phyloP scores from a whole-genome alignment of 2,329 filamentous ascomycete species.

The Didymella pomorum region DNA sequence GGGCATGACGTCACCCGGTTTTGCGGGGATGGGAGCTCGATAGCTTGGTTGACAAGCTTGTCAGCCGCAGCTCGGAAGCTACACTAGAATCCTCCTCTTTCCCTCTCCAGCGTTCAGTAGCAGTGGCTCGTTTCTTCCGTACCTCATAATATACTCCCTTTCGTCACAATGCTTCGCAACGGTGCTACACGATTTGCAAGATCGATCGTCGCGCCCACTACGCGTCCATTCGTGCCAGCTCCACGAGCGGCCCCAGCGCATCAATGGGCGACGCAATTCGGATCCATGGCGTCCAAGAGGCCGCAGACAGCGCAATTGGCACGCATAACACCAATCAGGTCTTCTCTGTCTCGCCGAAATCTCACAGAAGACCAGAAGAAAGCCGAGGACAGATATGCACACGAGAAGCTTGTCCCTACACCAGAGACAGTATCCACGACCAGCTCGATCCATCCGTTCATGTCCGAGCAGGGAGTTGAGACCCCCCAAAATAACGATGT shows the following conservation, averaged over 20 bases:
- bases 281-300: conserved; percentile 48
- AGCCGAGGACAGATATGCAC: conserved; percentile 62
- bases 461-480: conserved; percentile 46
- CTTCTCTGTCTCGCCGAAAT: conserved; percentile 52
- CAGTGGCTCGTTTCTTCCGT: not conserved
- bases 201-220: conserved; percentile 44
- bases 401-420: conserved; percentile 65
- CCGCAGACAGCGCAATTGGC: conserved; percentile 44
- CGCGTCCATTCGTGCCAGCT: conserved; percentile 41
- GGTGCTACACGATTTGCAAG: conserved; percentile 54
- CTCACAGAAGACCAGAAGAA: conserved; percentile 61
- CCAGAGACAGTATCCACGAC: conserved; percentile 68
- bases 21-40: conserved; percentile 20
- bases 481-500: conserved; percentile 42
- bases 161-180: conserved; percentile 53
- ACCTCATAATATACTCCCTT: conserved; percentile 10
- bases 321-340: conserved; percentile 45
- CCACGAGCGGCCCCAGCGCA: conserved; percentile 30
- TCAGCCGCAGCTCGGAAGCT: conserved; percentile 8
- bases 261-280: conserved; percentile 55
- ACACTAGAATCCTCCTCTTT: conserved; percentile 9
- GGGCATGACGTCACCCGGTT: conserved; percentile 14
- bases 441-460: conserved; percentile 59
- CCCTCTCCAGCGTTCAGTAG: conserved; percentile 6
- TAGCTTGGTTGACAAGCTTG: conserved; percentile 18